Evolutionary conservation across 2,329 filamentous ascomycete genomes (phyloP), one percentile per base, ranked within the genome.

Genomic region (Colletotrichum incanum): DNA sequence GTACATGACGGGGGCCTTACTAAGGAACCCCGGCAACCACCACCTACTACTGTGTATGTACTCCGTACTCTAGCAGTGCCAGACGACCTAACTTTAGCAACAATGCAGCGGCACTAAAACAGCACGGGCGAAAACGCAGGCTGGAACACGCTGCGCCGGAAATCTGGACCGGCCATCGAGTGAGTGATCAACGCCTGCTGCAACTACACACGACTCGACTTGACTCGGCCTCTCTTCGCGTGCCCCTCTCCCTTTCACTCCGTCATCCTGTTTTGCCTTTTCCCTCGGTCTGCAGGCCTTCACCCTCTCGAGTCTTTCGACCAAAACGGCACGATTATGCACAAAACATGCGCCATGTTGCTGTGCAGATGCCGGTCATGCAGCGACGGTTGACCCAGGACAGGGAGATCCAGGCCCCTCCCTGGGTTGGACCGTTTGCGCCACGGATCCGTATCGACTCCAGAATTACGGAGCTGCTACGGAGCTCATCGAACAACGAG

Each of bases 51-150:
- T n/a, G n/a, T n/a, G 28, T 31, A 31, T 31, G 16, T 45, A 43
- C 12, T 43, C 16, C 11, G 14, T 43, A 26, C n/a, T 4, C 28
- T 5, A 31, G 28, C 28, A 31, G 28, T 31, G 55, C 26, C 37
- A 54, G 52, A 47, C 55, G 65, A 68, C 59, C 69, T 72, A 72
- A 72, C 69, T 72, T 72, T 72, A 72, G 69, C 59, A 72, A 69
- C 65, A 72, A n/a, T 52, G 60, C 52, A 26, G 54, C 39, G 47
- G 69, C 59, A 55, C 69, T 52, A 63, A 37, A 43, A 71, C 45
- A 54, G 59, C 68, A 68, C 31, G 65, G 52, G 23, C 65, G 45
- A 56, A 55, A 59, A 54, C 47, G 23, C 59, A 54, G 52, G 56
- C 69, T 65, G 63, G 69, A 64, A 68, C 52, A 58, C 65, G 69